Conservation (phyloP, 768 basidiomycete genomes). For the Termitomyces sp. region DNA sequence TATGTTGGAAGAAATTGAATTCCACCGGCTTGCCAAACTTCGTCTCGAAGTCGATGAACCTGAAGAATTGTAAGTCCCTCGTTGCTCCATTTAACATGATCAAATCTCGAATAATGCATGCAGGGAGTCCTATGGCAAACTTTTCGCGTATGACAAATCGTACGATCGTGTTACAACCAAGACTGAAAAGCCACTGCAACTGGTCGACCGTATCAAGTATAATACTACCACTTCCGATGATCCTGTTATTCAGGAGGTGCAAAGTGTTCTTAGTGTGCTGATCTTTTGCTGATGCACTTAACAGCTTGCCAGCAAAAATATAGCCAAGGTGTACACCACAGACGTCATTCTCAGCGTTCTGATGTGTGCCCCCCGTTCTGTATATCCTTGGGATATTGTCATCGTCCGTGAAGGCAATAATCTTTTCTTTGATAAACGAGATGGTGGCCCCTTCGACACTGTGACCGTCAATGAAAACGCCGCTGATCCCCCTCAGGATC, state of each 20-base stretch:
- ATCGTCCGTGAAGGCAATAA: conserved; percentile 90
- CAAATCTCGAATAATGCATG: conserved; percentile 7
- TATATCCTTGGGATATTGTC: conserved; percentile 99
- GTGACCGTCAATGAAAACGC: conserved; percentile 99
- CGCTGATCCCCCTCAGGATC: conserved; percentile 86
- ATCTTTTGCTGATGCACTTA: conserved; percentile 4
- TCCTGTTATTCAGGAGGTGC: conserved; percentile 88
- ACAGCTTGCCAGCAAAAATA: conserved; percentile 74
- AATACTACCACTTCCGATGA: conserved; percentile 98
- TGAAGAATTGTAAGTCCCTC: conserved; percentile 70
- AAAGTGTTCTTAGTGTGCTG: conserved; percentile 6
- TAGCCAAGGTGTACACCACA: conserved; percentile 88
- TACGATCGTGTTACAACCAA: conserved; percentile 96
- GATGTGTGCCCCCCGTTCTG: conserved; percentile 93
- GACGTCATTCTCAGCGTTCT: conserved; percentile 92
- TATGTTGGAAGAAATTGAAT: conserved; percentile 97
- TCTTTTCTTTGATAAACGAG: conserved; percentile 95
- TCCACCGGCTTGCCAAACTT: conserved; percentile 85
- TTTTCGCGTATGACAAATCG: conserved; percentile 89
- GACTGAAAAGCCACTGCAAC: conserved; percentile 84
- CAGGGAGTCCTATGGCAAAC: conserved; percentile 82
- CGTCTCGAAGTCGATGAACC: conserved; percentile 91
- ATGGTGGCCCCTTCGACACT: conserved; percentile 94
- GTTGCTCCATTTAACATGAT: background rate
- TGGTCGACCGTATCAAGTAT: conserved; percentile 92